Evolutionary conservation across 495 filamentous ascomycete genomes (phyloP).

Genomic region (Penicillium egyptiacum): DNA sequence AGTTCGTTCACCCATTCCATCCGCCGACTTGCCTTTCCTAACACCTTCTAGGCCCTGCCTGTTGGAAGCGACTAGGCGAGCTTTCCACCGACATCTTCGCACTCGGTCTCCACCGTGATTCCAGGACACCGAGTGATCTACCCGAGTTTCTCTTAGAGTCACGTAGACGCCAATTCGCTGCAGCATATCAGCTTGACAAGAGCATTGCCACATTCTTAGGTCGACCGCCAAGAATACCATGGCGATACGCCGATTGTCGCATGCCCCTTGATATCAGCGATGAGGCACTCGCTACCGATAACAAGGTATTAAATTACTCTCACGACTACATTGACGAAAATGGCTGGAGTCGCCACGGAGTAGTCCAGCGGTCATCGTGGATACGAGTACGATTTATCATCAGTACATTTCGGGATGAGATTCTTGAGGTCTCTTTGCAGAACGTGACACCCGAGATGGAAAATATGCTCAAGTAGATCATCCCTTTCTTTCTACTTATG

Average conservation of each 20-base stretch:
- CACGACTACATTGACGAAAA: constrained; percentile 39
- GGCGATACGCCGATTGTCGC: constrained; percentile 51
- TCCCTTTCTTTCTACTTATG: neutral
- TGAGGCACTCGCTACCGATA: constrained; percentile 42
- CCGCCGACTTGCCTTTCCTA: neutral
- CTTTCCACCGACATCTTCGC: constrained; percentile 44
- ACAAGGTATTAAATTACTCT: constrained; percentile 31
- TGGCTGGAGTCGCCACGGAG: constrained; percentile 52
- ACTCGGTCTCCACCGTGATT: constrained; percentile 56
- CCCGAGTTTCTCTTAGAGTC: constrained; percentile 48
- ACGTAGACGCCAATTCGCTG: constrained; percentile 50
- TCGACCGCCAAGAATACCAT: constrained; percentile 51
- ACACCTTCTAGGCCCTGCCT: constrained; percentile 23
- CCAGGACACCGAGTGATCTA: constrained; percentile 27
- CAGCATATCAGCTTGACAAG: constrained; percentile 52
- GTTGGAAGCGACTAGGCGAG: constrained; percentile 35
- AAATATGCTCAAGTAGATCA: constrained; percentile 21
- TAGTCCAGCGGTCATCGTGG: constrained; percentile 38
- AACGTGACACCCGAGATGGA: constrained; percentile 33
- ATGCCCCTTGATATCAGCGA: constrained; percentile 56
- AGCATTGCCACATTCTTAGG: constrained; percentile 52
- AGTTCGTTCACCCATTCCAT: constrained; percentile 23
- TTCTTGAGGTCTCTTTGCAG: constrained; percentile 55
- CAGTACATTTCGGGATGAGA: constrained; percentile 53
- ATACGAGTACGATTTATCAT: constrained; percentile 49